Evolutionary conservation across 306 rosid species (phyloP).

Genomic region (Medicago truncatula): DNA sequence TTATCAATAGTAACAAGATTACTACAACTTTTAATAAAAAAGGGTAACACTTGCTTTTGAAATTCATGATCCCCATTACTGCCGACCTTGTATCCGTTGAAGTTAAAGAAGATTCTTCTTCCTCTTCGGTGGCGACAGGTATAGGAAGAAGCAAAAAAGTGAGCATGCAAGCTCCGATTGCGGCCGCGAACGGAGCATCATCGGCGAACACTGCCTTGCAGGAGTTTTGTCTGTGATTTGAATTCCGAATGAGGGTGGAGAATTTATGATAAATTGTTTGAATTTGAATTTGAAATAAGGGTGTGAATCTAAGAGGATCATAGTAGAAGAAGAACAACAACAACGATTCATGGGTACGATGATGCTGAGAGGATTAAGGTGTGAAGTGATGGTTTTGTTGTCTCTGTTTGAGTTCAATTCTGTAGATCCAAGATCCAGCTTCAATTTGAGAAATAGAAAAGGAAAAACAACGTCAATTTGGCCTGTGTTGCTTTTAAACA

Average conservation of each 20-base stretch:
- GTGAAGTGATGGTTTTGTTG: no score
- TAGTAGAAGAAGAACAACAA: conserved; percentile 6
- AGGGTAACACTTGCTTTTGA: no score
- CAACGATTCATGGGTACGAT: neutral
- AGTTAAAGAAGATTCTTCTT: conserved; percentile 54
- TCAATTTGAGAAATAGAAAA: no score
- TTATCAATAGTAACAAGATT: no score
- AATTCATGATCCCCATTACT: conserved; percentile 81
- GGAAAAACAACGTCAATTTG: no score
- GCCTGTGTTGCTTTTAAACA: no score
- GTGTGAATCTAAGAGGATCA: conserved; percentile 23
- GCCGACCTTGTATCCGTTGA: conserved; percentile 75
- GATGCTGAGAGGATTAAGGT: no score
- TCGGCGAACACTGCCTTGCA: conserved; percentile 63
- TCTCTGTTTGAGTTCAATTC: no score
- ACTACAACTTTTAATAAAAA: no score
- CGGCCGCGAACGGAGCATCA: conserved; percentile 82
- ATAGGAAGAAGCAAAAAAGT: conserved; percentile 70
- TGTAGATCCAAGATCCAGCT: no score
- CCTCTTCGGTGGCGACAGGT: conserved; percentile 37
- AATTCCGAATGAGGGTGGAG: neutral
- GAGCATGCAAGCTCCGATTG: conserved; percentile 87
- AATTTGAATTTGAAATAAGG: conserved; percentile 29
- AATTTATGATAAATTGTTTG: no score
- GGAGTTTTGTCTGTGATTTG: neutral